Evolutionary conservation across 164 flowering plant species (phyloP).

Genomic region (Vitis riparia): DNA sequence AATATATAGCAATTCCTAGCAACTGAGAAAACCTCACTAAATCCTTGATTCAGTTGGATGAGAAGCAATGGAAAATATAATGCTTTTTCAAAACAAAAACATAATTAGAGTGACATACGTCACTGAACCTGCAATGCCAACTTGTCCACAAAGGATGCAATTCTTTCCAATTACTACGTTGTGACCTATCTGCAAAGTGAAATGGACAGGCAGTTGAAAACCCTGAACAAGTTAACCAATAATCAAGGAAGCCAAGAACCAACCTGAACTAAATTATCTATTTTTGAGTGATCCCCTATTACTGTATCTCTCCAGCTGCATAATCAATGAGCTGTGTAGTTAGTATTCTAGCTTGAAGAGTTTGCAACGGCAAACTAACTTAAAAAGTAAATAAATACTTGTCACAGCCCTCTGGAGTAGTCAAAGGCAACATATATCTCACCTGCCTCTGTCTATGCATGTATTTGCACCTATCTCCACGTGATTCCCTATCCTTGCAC

Average conservation of each 20-base stretch:
- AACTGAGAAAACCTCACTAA: background rate
- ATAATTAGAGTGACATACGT: conserved; percentile 51
- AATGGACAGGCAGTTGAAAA: background rate
- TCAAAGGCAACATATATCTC: background rate
- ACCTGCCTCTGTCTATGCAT: conserved; percentile 97
- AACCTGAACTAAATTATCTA: conserved; percentile 95
- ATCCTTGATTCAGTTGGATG: conserved; percentile 1
- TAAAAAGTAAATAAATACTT: background rate
- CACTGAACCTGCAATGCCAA: conserved; percentile 92
- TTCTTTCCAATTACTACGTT: conserved; percentile 76
- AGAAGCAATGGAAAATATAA: background rate
- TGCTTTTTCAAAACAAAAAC: background rate
- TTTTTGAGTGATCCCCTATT: conserved; percentile 79
- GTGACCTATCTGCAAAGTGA: conserved; percentile 78
- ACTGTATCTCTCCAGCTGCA: conserved; percentile 97
- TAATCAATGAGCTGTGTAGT: conserved; percentile 6
- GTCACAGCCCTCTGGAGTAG: background rate
- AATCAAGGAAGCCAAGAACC: conserved; percentile 13
- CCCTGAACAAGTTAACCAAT: background rate
- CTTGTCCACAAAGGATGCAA: conserved; percentile 97
- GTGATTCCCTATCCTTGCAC: conserved; percentile 62
- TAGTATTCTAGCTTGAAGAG: background rate
- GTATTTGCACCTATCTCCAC: conserved; percentile 95
- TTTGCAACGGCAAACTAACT: background rate
- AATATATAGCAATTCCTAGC: background rate